Conservation (phyloP, 805 yeast species). For the Wickerhamiella slavikovae region DNA sequence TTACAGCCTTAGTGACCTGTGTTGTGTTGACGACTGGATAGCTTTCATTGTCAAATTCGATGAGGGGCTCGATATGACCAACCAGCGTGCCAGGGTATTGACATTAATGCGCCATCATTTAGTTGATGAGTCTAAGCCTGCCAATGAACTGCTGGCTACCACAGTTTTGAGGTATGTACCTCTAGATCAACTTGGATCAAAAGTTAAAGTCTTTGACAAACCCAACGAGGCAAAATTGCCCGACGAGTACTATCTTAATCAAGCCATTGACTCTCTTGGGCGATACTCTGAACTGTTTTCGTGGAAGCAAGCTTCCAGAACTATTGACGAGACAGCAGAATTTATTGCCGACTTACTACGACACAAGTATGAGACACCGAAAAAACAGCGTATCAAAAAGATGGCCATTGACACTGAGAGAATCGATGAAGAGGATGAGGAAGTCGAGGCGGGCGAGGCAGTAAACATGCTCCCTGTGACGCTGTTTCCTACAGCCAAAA, state of each 20-base stretch:
- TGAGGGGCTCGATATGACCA: too few species aligned
- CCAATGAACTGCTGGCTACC: background rate
- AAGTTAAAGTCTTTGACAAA: background rate
- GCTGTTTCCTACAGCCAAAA: background rate
- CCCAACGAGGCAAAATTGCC: background rate
- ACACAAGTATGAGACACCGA: constrained; percentile 1
- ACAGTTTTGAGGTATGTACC: background rate
- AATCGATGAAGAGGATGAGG: background rate
- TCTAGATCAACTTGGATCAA: background rate
- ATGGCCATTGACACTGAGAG: background rate
- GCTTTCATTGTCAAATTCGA: too few species aligned
- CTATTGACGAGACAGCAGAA: background rate
- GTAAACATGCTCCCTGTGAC: constrained; percentile 1
- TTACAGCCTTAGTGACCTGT: too few species aligned
- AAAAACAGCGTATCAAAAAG: background rate
- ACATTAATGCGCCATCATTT: too few species aligned
- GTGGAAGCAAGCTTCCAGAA: background rate
- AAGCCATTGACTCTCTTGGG: background rate
- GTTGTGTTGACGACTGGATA: too few species aligned
- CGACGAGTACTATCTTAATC: background rate
- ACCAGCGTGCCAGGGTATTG: too few species aligned
- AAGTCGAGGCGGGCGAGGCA: background rate
- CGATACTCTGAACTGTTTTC: background rate
- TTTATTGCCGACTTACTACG: constrained; percentile 1
- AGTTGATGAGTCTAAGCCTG: background rate